Base-by-base conservation (phyloP, 1,284 basidiomycete species). In the Melampsora americana region DNA sequence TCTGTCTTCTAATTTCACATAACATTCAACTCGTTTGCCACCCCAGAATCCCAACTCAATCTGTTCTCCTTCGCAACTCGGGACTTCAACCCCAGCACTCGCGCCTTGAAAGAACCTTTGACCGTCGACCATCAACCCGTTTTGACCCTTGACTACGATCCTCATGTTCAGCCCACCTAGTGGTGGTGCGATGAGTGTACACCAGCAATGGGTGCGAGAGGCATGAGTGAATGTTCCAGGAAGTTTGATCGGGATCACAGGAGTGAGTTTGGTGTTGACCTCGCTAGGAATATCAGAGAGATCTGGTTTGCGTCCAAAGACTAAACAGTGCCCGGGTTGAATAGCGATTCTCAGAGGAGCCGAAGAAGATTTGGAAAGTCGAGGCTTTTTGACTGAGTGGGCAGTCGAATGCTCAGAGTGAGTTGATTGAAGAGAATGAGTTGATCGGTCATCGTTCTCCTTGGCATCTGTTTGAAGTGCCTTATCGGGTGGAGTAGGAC, bases 71-170 rank as follows among this genome's bases (percentile, higher is more conserved):
- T 75, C 72, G 39, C 50, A 46, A 18, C 72, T 2, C 44, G 66
- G 53, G 9, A 75, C 56, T 53, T 75, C 72, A 18, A 75, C 72
- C 3, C 72, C 72, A 35, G 72, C 72, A 62, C 72, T 75, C 7
- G 72, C 66, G 44, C 72, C 72, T 53, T 75, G 65, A 11, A 66
- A 64, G 23, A 75, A 68, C 1, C 72, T 18, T 60, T 75, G 65
- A n/a, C 72, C 72, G 50, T 75, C 72, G 20, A 75, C 72, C 72
- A 68, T 75, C 18, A 75, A 30, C 0, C 72, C 72, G 32, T 75
- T 75, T 42, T 75, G 72, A 26, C 72, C 72, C n/a, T 68, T 75
- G 72, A 75, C 72, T n/a, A 75, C 66, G n/a, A 75, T 75, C 20
- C 59, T 42, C 16, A 75, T 68, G n/a, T 61, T 75, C 18, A 75